Evolutionary conservation across 2,329 filamentous ascomycete species (phyloP), one percentile per base, ranked within the genome.

Genomic region (Aspergillus sp.): DNA sequence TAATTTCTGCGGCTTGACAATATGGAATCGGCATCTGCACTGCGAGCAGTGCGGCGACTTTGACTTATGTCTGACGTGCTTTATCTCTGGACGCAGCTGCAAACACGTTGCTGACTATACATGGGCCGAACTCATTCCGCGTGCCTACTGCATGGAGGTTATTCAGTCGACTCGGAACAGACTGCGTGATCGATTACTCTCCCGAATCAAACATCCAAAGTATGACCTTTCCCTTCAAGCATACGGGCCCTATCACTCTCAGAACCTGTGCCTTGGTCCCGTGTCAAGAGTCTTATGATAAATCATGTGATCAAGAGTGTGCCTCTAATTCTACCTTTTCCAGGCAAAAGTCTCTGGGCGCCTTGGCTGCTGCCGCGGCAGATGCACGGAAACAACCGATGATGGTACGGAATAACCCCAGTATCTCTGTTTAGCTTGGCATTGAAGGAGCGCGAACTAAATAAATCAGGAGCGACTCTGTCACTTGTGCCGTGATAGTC

Each of bases 1-100:
- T 59, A 73, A 75, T 55, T 75, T 75, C 60, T 75, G 73, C 62
- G 71, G 69, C 19, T 69, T 73, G 4, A 73, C 73, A n/a, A 75
- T 76, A 42, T 75, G 74, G 74, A 75, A 76, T 54, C 71, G 72
- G 19, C 73, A 76, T 66, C 61, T 76, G 19, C 72, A 72, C n/a
- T 76, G 73, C 52, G 71, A 71, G 17, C 65, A 72, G 49, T 76
- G 74, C 53, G 67, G 70, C 17, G 73, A 75, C 60, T 75, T 76
- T 59, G 73, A 75, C 54, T 64, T 76, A 25, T 76, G 73, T 58
- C 60, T 75, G 41, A 68, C 69, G 13, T 76, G 73, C 58, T 75
- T 72, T 57, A 62, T 75, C 8, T 74, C 70, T 32, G 73, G 72
- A 30, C 68, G 73, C 42, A 75, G 73, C 59, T 76, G 73, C 51